A percentile compares a stretch with the other conserved stretches of the same genome.
These are phyloP conservation scores for Colletotrichum brevisporum DNA, from an alignment of 2,329 filamentous ascomycete species.

Conservation along the genomic window DNA sequence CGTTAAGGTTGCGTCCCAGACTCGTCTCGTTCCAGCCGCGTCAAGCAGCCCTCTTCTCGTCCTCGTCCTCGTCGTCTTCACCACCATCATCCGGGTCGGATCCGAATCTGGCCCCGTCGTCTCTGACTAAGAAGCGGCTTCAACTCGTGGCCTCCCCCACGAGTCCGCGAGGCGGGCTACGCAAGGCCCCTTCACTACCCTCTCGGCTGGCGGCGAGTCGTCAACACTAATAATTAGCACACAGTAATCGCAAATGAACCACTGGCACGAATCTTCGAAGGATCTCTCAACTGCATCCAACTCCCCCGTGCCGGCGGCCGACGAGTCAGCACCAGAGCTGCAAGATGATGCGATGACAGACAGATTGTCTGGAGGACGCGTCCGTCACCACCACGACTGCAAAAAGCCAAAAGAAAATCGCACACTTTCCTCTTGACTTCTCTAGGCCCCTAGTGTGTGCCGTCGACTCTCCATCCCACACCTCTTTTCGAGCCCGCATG, in stretches of 20 bases:
- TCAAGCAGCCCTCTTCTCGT: constrained; percentile 30
- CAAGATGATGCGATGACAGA: constrained; percentile 5
- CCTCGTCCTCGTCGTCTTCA: constrained; percentile 20
- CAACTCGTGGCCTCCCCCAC: constrained; percentile 5
- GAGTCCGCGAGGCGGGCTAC: neutral
- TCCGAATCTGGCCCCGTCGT: constrained; percentile 23
- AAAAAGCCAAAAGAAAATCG: neutral
- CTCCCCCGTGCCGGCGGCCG: constrained; percentile 9
- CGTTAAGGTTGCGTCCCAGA: constrained; percentile 39
- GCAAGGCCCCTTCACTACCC: neutral
- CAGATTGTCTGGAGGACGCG: neutral
- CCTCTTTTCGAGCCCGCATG: constrained; percentile 10
- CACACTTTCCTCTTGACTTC: neutral
- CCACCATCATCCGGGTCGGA: constrained; percentile 12
- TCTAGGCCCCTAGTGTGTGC: constrained; percentile 8
- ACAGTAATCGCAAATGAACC: neutral
- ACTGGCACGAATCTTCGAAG: neutral
- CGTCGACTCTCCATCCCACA: constrained; percentile 21
- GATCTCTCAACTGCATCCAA: neutral
- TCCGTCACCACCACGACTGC: neutral
- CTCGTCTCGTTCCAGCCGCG: constrained; percentile 39
- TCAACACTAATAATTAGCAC: too few relatives aligned
- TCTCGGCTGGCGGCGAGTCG: too few relatives aligned
- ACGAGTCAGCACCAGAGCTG: constrained; percentile 17
- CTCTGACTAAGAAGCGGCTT: constrained; percentile 23